Conservation (phyloP, 1,284 basidiomycete genomes). For the Heterobasidion occidentale region DNA sequence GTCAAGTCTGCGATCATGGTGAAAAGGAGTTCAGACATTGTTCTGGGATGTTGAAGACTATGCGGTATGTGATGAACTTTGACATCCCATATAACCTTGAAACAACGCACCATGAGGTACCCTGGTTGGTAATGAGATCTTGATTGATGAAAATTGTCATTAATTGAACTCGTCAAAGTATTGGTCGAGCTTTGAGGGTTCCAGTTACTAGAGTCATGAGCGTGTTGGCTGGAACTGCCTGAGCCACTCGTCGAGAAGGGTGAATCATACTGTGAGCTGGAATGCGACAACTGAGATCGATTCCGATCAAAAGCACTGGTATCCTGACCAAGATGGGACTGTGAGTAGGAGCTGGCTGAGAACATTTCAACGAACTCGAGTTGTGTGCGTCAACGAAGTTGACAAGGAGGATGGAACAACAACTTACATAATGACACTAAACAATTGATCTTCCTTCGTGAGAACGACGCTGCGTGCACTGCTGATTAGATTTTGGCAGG, state of each 20-base stretch:
- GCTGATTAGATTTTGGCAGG: too few relatives aligned
- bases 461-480: too few relatives aligned
- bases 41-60: conserved; percentile 53
- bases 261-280: conserved; percentile 14
- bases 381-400: too few relatives aligned
- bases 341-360: background rate
- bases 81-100: background rate
- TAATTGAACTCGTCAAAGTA: conserved; percentile 10
- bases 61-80: background rate
- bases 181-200: conserved; percentile 3
- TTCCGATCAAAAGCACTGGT: conserved; percentile 3
- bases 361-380: too few relatives aligned
- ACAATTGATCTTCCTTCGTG: too few relatives aligned
- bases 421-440: too few relatives aligned
- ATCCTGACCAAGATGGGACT: background rate
- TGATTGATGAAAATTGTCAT: conserved; percentile 56
- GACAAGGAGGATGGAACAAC: too few relatives aligned
- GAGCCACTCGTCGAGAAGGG: conserved; percentile 22
- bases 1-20: conserved; percentile 1
- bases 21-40: conserved; percentile 26
- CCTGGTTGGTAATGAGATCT: conserved; percentile 69
- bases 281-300: conserved; percentile 17
- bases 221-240: conserved; percentile 10
- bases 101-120: conserved; percentile 54
- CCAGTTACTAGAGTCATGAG: conserved; percentile 6